These are phyloP conservation scores for Vicia villosa DNA, from an alignment of 306 rosid genomes.

Conservation along the genomic window DNA sequence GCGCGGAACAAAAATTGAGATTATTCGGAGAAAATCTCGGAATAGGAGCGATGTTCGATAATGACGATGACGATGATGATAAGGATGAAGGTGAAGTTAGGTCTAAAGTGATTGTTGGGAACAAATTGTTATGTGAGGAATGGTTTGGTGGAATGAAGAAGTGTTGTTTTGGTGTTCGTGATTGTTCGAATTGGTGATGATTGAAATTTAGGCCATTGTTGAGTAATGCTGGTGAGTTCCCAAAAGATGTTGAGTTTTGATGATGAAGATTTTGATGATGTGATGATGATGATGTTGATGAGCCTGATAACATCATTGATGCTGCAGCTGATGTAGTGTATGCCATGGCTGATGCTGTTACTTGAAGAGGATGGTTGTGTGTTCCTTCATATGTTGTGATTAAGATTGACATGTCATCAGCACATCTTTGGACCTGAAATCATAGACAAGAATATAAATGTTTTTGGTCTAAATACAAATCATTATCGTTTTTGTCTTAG, in stretches of 20 bases:
- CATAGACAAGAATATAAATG: not conserved
- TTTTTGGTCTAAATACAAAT: not conserved
- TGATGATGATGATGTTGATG: conserved; percentile 53
- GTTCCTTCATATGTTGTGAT: conserved; percentile 88
- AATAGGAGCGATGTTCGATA: conserved; percentile 41
- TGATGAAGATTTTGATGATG: conserved; percentile 44
- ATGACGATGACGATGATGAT: conserved; percentile 17
- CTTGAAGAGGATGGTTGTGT: conserved; percentile 81
- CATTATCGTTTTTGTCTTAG: not conserved
- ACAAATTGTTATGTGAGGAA: conserved; percentile 39
- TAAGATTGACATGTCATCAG: conserved; percentile 73
- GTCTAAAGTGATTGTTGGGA: conserved; percentile 67
- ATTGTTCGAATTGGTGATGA: conserved; percentile 39
- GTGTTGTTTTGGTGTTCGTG: conserved; percentile 36
- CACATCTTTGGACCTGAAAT: conserved; percentile 82
- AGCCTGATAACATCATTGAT: conserved; percentile 69
- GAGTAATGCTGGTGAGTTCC: conserved; percentile 18
- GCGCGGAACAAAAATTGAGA: conserved; percentile 57
- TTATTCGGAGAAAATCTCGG: conserved; percentile 40
- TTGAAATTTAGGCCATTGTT: conserved; percentile 43
- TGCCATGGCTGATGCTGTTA: conserved; percentile 83
- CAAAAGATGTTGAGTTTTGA: conserved; percentile 28
- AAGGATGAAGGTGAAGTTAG: conserved; percentile 40
- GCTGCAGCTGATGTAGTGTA: conserved; percentile 88
- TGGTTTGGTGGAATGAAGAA: conserved; percentile 41